phyloP scores from a whole-genome alignment of 2,329 filamentous ascomycete genomes.

The Fusarium euwallaceae region DNA sequence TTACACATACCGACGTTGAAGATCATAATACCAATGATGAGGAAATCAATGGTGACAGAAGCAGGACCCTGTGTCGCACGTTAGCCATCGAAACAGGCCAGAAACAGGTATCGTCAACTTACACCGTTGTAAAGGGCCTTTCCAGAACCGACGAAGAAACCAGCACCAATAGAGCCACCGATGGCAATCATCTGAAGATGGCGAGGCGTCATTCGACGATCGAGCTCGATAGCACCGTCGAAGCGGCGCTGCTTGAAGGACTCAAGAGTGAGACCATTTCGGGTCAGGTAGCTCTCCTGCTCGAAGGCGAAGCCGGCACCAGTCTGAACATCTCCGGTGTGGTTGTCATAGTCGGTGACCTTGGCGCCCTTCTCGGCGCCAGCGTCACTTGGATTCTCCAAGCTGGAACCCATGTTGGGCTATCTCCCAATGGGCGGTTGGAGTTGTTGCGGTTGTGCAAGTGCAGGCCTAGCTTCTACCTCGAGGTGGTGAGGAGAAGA shows the following conservation, averaged over 20 bases:
- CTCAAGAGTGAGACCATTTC: conserved; percentile 45
- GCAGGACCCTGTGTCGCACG: conserved; percentile 51
- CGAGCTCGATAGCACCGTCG: conserved; percentile 50
- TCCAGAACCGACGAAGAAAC: conserved; percentile 73
- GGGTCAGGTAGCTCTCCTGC: conserved; percentile 39
- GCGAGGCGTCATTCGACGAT: conserved; percentile 65
- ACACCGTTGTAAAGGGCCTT: conserved; percentile 64
- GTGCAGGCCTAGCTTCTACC: not conserved
- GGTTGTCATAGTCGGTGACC: conserved; percentile 36
- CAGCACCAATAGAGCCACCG: conserved; percentile 72
- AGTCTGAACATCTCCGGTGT: conserved; percentile 19
- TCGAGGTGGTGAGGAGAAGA: conserved; percentile 1
- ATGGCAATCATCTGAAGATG: conserved; percentile 75
- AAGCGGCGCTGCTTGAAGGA: conserved; percentile 43
- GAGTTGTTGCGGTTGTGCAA: conserved; percentile 3
- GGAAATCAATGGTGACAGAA: conserved; percentile 63
- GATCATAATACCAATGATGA: conserved; percentile 71
- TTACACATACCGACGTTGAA: conserved; percentile 62
- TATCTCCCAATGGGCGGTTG: conserved; percentile 8
- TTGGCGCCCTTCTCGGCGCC: conserved; percentile 41
- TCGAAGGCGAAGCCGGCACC: conserved; percentile 40
- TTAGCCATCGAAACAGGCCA: conserved; percentile 10
- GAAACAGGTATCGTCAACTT: conserved; percentile 1
- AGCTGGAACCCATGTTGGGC: conserved; percentile 38
- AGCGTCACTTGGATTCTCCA: conserved; percentile 38